phyloP scores from a whole-genome alignment of 768 basidiomycete species.

The Leccinum olivaceopallidum region DNA sequence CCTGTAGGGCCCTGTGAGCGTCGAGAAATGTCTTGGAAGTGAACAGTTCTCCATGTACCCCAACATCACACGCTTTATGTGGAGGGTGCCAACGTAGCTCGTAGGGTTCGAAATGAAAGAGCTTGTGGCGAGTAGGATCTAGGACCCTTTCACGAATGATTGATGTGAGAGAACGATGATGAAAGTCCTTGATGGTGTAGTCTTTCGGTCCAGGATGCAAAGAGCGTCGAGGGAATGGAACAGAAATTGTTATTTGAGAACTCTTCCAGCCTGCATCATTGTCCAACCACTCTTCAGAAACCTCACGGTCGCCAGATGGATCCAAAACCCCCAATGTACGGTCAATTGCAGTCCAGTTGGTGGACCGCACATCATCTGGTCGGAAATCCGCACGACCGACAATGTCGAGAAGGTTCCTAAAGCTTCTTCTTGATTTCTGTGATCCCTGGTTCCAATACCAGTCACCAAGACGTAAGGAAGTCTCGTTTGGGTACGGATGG shows the following conservation, averaged over 20 bases:
- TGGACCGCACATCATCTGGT: neutral
- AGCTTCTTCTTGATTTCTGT: neutral
- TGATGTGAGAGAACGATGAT: neutral
- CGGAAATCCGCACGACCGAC: neutral
- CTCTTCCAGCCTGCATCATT: neutral
- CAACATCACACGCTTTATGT: neutral
- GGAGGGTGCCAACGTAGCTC: neutral
- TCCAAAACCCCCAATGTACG: neutral
- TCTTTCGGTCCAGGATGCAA: neutral
- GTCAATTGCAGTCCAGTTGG: neutral
- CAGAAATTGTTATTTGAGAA: neutral
- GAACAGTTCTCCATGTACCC: neutral
- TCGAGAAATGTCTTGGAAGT: neutral
- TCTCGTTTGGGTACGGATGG: neutral
- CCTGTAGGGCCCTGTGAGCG: neutral
- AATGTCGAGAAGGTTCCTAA: neutral
- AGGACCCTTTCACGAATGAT: neutral
- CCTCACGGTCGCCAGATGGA: neutral
- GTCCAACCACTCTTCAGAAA: neutral
- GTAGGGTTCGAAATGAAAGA: neutral
- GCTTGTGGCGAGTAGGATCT: neutral
- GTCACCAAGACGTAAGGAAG: neutral
- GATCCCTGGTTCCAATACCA: neutral
- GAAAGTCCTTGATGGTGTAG: neutral
- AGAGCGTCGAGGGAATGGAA: neutral